Percentiles rank a stretch among this genome's conserved stretches.
These are phyloP conservation scores for Jamesozyma rosinii DNA, from an alignment of 805 yeast species.

Conservation along the genomic window DNA sequence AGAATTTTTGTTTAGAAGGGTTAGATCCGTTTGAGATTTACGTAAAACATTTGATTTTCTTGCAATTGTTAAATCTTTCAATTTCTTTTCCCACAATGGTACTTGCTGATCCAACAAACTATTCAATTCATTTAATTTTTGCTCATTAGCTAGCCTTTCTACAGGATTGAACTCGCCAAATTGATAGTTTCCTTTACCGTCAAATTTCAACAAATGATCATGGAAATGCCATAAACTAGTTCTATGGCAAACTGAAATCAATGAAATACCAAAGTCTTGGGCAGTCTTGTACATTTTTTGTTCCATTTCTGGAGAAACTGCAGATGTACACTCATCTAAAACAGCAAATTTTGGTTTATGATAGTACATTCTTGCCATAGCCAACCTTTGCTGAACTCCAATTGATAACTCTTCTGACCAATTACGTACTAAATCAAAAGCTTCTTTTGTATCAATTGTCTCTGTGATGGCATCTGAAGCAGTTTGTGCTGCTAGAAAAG, in stretches of 20 bases:
- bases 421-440: constrained; percentile 59
- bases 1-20: constrained; percentile 1
- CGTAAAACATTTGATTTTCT: constrained; percentile 30
- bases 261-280: constrained; percentile 65
- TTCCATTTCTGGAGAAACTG: constrained; percentile 85
- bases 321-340: constrained; percentile 90
- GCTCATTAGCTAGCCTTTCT: constrained; percentile 63
- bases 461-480: neutral
- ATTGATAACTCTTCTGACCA: constrained; percentile 85
- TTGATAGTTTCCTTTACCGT: constrained; percentile 67
- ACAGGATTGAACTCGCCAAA: constrained; percentile 61
- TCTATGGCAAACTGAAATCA: constrained; percentile 85
- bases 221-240: constrained; percentile 92
- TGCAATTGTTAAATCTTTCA: constrained; percentile 53
- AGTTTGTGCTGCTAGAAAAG: no score
- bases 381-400: constrained; percentile 89
- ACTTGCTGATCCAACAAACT: constrained; percentile 56
- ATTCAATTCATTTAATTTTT: constrained; percentile 66
- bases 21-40: constrained; percentile 26
- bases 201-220: constrained; percentile 69
- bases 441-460: constrained; percentile 32
- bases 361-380: constrained; percentile 86
- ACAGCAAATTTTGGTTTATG: constrained; percentile 91
- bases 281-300: constrained; percentile 82
- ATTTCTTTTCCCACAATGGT: constrained; percentile 55